Evolutionary conservation across 2,329 filamentous ascomycete species (phyloP), one percentile per base, ranked within the genome.

Genomic region (Raffaelea ambrosiae): DNA sequence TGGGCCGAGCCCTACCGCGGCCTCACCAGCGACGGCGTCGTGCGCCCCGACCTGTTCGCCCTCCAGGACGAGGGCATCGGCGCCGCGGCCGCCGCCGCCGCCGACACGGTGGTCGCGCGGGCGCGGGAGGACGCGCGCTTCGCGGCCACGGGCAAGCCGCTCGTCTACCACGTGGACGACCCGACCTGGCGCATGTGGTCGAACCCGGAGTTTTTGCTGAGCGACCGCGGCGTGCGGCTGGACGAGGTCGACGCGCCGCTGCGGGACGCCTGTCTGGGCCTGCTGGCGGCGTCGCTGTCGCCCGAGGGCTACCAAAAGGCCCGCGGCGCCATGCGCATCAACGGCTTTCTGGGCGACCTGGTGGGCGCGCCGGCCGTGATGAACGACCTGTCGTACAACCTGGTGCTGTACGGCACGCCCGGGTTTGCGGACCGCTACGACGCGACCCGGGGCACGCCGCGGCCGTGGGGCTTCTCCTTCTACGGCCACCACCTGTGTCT

Each of bases 401-500:
- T 88, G 50, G 76, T 79, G 31, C 66, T 88, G 2, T 88, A 88
- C 58, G 84, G 35, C 13, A 8, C 35, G 8, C 5, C 16, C 7
- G 7, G 7, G 35, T 19, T n/a, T n/a, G n/a, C n/a, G n/a, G n/a
- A n/a, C n/a, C n/a, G n/a, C n/a, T n/a, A n/a, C n/a, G n/a, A n/a
- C n/a, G n/a, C n/a, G n/a, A n/a, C n/a, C n/a, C n/a, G n/a, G n/a
- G n/a, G n/a, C n/a, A n/a, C n/a, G n/a, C n/a, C n/a, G n/a, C 66
- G 0, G 67, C 67, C 0, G 54, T 89, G 85, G 85, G 85, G 84
- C 1, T 86, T 78, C 63, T 77, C 79, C 0, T 79, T 88, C 57
- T 91, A 88, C 64, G 86, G 86, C 8, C 86, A 91, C 61, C 86
- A 91, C 56, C 70, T 91, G 3, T 88, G 84, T 55, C 71, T 90